Percentiles rank a stretch among this genome's conserved stretches.
Conservation (phyloP, 352 stramenopile species). For the Phytophthora constricta region DNA sequence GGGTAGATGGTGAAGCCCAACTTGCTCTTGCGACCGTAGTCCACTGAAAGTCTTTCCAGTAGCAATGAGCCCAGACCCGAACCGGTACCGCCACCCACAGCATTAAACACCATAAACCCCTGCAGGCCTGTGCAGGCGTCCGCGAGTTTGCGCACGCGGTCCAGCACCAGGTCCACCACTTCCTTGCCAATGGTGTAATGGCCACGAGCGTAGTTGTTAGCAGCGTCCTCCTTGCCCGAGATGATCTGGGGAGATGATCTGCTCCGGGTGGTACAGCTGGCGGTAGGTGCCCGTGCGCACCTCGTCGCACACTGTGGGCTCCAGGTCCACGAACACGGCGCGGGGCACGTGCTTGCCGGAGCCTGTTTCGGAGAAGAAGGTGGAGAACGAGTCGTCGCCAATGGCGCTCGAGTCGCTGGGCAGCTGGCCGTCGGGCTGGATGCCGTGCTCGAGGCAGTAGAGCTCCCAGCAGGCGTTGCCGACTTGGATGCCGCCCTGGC, state of each 20-base stretch:
- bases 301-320: slow-evolving; percentile 98
- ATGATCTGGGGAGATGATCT: too few relatives aligned
- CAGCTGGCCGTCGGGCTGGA: slow-evolving; percentile 92
- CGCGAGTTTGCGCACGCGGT: slow-evolving; percentile 96
- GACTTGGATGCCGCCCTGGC: slow-evolving; percentile 88
- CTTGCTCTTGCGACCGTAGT: slow-evolving; percentile 98
- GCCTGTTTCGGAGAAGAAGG: slow-evolving; percentile 91
- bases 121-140: slow-evolving; percentile 97
- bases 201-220: slow-evolving; percentile 93
- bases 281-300: slow-evolving; percentile 95
- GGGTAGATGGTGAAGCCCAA: slow-evolving; percentile 98
- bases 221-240: slow-evolving; percentile 97
- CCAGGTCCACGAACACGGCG: slow-evolving; percentile 97
- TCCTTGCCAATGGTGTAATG: slow-evolving; percentile 96
- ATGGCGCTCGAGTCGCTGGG: slow-evolving; percentile 44
- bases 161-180: slow-evolving; percentile 96
- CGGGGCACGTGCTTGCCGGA: slow-evolving; percentile 64
- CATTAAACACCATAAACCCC: slow-evolving; percentile 98
- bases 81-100: slow-evolving; percentile 96
- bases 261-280: slow-evolving; percentile 98
- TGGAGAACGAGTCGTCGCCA: slow-evolving; percentile 63
- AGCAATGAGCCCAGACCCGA: slow-evolving; percentile 97
- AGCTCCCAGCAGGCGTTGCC: slow-evolving; percentile 94
- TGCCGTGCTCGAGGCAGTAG: slow-evolving; percentile 93
- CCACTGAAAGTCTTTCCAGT: slow-evolving; percentile 94